Percentiles rank a stretch among this genome's conserved stretches.
Conservation (phyloP, 2,329 filamentous ascomycete genomes). For the Fusarium siculi region DNA sequence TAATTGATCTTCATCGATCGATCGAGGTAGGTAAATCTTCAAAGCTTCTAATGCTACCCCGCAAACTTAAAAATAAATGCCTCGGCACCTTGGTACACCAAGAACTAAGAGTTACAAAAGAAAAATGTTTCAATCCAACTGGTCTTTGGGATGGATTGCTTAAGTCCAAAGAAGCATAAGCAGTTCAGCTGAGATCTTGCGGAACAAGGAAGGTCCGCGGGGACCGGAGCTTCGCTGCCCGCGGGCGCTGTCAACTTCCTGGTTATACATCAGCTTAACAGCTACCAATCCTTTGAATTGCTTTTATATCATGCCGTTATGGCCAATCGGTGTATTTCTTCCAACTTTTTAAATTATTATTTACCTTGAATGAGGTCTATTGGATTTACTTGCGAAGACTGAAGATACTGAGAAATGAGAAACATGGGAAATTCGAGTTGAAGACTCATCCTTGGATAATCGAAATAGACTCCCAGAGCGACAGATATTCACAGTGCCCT, state of each 20-base stretch:
- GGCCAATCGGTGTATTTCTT: neutral
- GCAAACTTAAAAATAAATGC: neutral
- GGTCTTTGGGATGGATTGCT: no score
- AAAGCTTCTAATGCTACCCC: neutral
- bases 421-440: fast-evolving
- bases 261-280: neutral
- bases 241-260: neutral
- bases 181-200: neutral
- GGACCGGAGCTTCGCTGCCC: neutral
- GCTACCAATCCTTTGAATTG: neutral
- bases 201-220: neutral
- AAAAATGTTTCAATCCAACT: neutral
- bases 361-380: neutral
- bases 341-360: neutral
- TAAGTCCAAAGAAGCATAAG: neutral
- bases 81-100: neutral
- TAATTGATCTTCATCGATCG: neutral
- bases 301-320: no score
- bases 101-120: no score
- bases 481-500: neutral
- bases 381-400: fast-evolving
- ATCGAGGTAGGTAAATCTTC: neutral
- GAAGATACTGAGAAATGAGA: neutral
- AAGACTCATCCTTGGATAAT: neutral
- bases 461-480: fast-evolving